Conservation (phyloP, 1,284 basidiomycete species). For the Hemileia vastatrix region DNA sequence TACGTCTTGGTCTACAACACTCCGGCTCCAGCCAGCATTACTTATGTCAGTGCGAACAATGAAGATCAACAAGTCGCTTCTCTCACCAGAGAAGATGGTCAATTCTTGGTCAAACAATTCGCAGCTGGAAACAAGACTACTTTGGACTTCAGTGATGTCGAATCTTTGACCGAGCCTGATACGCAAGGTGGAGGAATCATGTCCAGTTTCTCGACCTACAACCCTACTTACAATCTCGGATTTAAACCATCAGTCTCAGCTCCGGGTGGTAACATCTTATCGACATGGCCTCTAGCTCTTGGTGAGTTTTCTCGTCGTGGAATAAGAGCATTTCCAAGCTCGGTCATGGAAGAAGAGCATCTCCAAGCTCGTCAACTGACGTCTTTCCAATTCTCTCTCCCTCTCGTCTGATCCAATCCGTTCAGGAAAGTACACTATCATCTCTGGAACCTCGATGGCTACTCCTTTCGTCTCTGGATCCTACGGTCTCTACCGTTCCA, state of each 20-base stretch:
- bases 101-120: constrained; percentile 47
- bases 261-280: constrained; percentile 51
- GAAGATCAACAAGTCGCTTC: constrained; percentile 30
- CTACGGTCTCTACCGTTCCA: constrained; percentile 56
- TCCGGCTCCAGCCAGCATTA: constrained; percentile 34
- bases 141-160: constrained; percentile 52
- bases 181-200: constrained; percentile 52
- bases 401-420: constrained; percentile 37
- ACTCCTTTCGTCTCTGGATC: constrained; percentile 54
- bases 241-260: constrained; percentile 55
- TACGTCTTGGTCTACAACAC: constrained; percentile 34
- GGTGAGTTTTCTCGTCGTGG: too few relatives aligned
- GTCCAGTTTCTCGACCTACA: constrained; percentile 54
- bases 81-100: constrained; percentile 30
- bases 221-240: constrained; percentile 55
- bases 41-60: constrained; percentile 26
- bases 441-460: constrained; percentile 47
- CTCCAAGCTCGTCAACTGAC: constrained; percentile 45
- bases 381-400: constrained; percentile 53
- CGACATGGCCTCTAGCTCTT: constrained; percentile 33
- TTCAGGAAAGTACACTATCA: constrained; percentile 47
- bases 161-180: constrained; percentile 45
- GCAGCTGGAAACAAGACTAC: constrained; percentile 47
- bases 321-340: too few relatives aligned
- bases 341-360: too few relatives aligned